phyloP scores from a whole-genome alignment of 2,329 filamentous ascomycete species.

The Ceratocystis lukuohia region DNA sequence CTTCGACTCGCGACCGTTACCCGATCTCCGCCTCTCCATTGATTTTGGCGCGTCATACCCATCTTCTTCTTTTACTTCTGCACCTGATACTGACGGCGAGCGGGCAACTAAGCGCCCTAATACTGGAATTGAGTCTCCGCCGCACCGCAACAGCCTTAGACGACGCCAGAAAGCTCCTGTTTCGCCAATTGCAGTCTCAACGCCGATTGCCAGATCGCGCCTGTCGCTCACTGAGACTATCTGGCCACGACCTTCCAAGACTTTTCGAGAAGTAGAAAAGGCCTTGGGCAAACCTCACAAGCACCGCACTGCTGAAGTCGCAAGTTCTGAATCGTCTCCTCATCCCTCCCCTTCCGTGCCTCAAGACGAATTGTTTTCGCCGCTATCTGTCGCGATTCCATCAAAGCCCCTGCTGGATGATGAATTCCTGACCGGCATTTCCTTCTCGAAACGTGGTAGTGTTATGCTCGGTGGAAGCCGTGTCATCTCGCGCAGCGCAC shows the following conservation, averaged over 20 bases:
- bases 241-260: slow-evolving; percentile 13
- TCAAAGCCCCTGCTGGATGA: slow-evolving; percentile 44
- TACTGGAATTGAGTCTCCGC: neutral
- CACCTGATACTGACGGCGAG: neutral
- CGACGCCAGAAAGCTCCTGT: neutral
- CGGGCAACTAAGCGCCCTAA: neutral
- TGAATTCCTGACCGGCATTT: slow-evolving; percentile 41
- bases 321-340: neutral
- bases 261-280: slow-evolving; percentile 19
- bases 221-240: slow-evolving; percentile 15
- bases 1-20: slow-evolving; percentile 2
- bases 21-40: slow-evolving; percentile 9
- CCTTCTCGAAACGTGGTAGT: slow-evolving; percentile 51
- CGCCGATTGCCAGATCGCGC: slow-evolving; percentile 11
- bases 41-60: slow-evolving; percentile 1
- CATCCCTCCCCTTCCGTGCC: neutral
- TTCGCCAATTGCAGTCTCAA: neutral
- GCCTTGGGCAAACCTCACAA: neutral
- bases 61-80: neutral
- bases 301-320: neutral
- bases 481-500: slow-evolving; percentile 16
- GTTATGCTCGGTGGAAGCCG: slow-evolving; percentile 31
- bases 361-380: slow-evolving; percentile 29
- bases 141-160: neutral
- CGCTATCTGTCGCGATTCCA: slow-evolving; percentile 44